Percentiles rank a stretch among this genome's conserved stretches.
Conservation (phyloP, 768 basidiomycete genomes). For the Collybiopsis confluens region DNA sequence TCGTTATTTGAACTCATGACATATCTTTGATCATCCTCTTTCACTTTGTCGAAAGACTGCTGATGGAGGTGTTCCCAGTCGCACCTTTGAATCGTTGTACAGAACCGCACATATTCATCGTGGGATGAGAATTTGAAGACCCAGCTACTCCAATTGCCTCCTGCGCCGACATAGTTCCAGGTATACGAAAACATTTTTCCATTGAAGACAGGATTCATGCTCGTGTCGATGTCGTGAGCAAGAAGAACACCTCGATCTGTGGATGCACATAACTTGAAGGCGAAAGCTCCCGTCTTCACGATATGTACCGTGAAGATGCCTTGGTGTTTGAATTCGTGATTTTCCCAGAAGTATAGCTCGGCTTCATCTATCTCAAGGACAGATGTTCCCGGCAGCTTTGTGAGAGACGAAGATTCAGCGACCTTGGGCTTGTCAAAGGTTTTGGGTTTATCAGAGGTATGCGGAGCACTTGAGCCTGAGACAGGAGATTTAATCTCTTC, state of each 20-base stretch:
- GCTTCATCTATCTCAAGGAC: conserved; percentile 33
- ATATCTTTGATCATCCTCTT: conserved; percentile 86
- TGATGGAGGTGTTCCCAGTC: conserved; percentile 81
- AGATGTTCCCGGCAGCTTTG: conserved; percentile 4
- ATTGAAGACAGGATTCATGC: conserved; percentile 73
- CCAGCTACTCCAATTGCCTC: conserved; percentile 68
- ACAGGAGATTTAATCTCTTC: conserved; percentile 9
- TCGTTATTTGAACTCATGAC: conserved; percentile 70
- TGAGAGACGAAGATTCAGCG: not conserved
- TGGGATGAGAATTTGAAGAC: conserved; percentile 62
- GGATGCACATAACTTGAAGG: conserved; percentile 59
- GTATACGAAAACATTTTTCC: conserved; percentile 68
- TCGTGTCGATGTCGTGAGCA: conserved; percentile 57
- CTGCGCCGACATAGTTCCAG: conserved; percentile 74
- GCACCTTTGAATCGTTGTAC: conserved; percentile 59
- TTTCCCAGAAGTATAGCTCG: conserved; percentile 62
- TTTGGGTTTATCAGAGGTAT: conserved; percentile 17
- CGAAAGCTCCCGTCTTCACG: conserved; percentile 35
- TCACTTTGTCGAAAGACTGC: conserved; percentile 72
- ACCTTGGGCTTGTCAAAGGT: conserved; percentile 4
- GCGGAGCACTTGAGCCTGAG: not conserved
- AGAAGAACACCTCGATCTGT: conserved; percentile 45
- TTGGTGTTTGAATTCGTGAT: conserved; percentile 46
- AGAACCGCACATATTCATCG: conserved; percentile 57
- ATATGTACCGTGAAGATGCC: conserved; percentile 54